Evolutionary conservation across 1,139 yeast species (phyloP), one percentile per base, ranked within the genome.

Genomic region (Nematodospora anomalae): DNA sequence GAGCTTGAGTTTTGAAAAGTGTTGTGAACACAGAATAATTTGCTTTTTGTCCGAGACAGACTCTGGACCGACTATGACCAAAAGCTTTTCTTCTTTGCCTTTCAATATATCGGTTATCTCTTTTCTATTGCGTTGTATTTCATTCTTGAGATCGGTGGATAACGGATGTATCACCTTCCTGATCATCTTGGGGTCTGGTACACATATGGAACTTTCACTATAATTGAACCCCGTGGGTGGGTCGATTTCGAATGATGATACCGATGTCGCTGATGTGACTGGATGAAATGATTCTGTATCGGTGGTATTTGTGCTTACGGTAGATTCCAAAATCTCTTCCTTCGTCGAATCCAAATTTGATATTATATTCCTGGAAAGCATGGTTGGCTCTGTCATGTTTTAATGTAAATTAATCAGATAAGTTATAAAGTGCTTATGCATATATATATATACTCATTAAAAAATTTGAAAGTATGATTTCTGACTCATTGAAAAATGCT

Each of bases 11-110:
- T 8, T 8, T 6, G 21, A 18, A 6, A 18, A 8, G 6, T 18
- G 21, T 18, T 6, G 6, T 6, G 21, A 18, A 18, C 6, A 6
- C 8, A 8, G 8, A 18, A 8, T 18, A 18, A 18, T 18, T 8
- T 58, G 73, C 4, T 46, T 32, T 1, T 62, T 52, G 35, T 53
- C 53, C 4, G 44, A 50, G 11, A 72, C 51, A 30, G 41, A 46
- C 0, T 57, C 40, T 0, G 79, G 77, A 0, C 78, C 78, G 0
- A 68, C 48, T 3, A 73, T 57, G 3, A 71, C 57, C 43, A 18
- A 8, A 6, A 18, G 8, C 21, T 18, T 18, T 18, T 18, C 21
- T 8, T 8, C 8, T 8, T 18, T 18, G n/a, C n/a, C n/a, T 6
- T 18, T 18, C 8, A 18, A 18, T 6, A 18, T 8, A 18, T 18